A percentile compares a stretch with the other conserved stretches of the same genome.
Conservation (phyloP, 1,284 basidiomycete species). For the Ceratobasidium sp. region DNA sequence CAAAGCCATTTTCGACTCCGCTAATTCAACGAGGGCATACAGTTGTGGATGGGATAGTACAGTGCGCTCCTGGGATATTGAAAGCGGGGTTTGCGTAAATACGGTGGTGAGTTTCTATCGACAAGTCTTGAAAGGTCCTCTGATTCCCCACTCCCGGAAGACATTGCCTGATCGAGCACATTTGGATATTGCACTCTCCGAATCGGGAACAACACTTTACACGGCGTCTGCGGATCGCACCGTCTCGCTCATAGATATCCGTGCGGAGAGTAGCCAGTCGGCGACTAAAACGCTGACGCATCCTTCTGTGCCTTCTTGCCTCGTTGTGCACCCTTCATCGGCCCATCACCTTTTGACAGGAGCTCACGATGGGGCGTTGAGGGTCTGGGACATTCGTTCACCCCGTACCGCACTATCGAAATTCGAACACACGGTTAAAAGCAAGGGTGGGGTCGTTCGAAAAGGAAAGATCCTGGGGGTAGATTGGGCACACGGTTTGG, state of each 20-base stretch:
- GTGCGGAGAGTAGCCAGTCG: constrained; percentile 49
- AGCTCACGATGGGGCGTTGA: constrained; percentile 82
- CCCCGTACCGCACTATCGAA: constrained; percentile 69
- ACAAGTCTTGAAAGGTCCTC: constrained; percentile 6
- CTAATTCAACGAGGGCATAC: constrained; percentile 58
- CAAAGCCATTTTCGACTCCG: constrained; percentile 63
- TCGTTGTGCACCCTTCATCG: constrained; percentile 68
- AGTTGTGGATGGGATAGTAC: constrained; percentile 83
- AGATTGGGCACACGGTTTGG: constrained; percentile 71
- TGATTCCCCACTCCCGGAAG: constrained; percentile 4
- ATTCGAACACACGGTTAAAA: constrained; percentile 57
- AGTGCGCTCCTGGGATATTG: constrained; percentile 76
- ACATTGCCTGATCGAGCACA: constrained; percentile 80
- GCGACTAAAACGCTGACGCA: constrained; percentile 62
- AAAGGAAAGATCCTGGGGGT: constrained; percentile 62
- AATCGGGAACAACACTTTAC: constrained; percentile 60
- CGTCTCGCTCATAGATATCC: constrained; percentile 73
- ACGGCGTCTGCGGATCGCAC: constrained; percentile 76
- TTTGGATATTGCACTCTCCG: constrained; percentile 64
- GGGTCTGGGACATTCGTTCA: constrained; percentile 89
- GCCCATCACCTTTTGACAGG: constrained; percentile 80
- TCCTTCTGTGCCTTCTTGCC: constrained; percentile 77
- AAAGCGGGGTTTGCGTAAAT: constrained; percentile 69
- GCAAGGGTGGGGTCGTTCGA: constrained; percentile 42
- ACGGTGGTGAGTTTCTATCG: constrained; percentile 66